Evolutionary conservation across 345 rosid genomes (phyloP).

Genomic region (Anastatica hierochuntica): DNA sequence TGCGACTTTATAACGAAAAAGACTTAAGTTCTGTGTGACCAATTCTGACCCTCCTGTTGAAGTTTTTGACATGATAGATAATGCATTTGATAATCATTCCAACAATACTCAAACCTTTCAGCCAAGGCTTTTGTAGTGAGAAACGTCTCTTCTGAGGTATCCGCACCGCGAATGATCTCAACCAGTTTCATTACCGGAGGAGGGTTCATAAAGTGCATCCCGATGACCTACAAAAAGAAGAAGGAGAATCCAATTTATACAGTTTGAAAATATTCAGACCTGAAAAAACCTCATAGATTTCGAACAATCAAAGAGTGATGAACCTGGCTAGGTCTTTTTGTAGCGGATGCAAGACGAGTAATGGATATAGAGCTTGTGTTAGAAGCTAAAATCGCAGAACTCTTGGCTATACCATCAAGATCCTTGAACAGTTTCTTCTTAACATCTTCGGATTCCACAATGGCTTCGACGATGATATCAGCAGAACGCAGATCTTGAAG

Average conservation of each 20-base stretch:
- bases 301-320: too few species aligned
- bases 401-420: constrained; percentile 50
- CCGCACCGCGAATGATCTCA: constrained; percentile 81
- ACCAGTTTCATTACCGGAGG: constrained; percentile 93
- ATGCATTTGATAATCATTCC: background rate
- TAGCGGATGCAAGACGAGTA: constrained; percentile 72
- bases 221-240: constrained; percentile 49
- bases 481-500: constrained; percentile 45
- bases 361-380: constrained; percentile 91
- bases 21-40: background rate
- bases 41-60: background rate
- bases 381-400: constrained; percentile 69
- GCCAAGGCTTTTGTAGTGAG: constrained; percentile 53
- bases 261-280: background rate
- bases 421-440: constrained; percentile 61
- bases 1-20: background rate
- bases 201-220: constrained; percentile 98
- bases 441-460: constrained; percentile 70
- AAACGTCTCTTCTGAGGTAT: constrained; percentile 74
- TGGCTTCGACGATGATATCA: constrained; percentile 76
- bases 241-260: background rate
- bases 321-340: constrained; percentile 69
- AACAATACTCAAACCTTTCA: constrained; percentile 40
- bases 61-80: background rate
- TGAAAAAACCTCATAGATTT: background rate